phyloP scores from a whole-genome alignment of 177 flowering plant genomes.

The Vitis hybrid region DNA sequence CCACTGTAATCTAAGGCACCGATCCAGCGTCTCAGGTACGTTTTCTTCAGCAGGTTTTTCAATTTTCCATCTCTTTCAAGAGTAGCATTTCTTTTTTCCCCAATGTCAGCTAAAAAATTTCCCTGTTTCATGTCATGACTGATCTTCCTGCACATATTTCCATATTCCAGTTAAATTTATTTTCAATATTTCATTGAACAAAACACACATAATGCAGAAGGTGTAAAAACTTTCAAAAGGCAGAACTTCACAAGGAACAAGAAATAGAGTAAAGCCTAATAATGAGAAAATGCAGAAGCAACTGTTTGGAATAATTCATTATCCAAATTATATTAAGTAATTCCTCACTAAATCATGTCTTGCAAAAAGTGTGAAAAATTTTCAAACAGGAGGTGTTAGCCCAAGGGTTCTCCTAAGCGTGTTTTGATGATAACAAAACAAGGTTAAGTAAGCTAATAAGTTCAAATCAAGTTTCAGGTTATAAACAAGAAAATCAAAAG shows the following conservation, averaged over 20 bases:
- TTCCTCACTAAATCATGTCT: too few species aligned
- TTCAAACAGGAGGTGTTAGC: too few species aligned
- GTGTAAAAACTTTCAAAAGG: background rate
- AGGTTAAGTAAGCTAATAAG: too few species aligned
- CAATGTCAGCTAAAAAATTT: conserved; percentile 23
- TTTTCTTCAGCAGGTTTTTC: conserved; percentile 67
- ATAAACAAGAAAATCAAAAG: too few species aligned
- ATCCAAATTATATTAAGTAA: too few species aligned
- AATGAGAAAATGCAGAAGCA: background rate
- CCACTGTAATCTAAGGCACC: conserved; percentile 37
- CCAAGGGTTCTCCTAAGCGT: too few species aligned
- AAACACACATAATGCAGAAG: background rate
- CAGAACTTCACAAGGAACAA: background rate
- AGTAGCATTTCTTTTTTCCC: conserved; percentile 31
- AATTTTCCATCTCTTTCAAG: conserved; percentile 68
- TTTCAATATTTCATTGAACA: background rate
- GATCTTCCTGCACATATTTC: conserved; percentile 46
- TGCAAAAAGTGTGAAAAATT: too few species aligned
- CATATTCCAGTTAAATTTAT: background rate
- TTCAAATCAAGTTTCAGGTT: too few species aligned
- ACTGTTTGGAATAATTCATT: background rate
- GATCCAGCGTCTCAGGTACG: conserved; percentile 71
- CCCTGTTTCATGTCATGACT: conserved; percentile 35
- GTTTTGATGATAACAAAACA: too few species aligned
- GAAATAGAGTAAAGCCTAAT: background rate